A percentile compares a stretch with the other conserved stretches of the same genome.
phyloP scores from a whole-genome alignment of 495 filamentous ascomycete species.

The Mytilinidion resinicola region DNA sequence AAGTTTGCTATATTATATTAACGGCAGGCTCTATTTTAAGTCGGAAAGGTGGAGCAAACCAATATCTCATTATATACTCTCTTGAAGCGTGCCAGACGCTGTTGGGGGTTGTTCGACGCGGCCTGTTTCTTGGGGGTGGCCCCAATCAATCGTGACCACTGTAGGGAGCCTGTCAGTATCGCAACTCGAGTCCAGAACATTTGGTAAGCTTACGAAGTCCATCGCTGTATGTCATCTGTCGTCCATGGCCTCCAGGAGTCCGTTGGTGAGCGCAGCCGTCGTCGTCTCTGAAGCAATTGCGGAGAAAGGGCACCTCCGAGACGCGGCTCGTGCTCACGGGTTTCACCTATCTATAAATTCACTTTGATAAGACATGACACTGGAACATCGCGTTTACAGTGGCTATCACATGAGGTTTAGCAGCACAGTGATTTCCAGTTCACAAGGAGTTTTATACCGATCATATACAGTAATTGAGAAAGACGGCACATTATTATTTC shows the following conservation, averaged over 20 bases:
- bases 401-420: too few species aligned
- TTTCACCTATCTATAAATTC: too few species aligned
- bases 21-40: neutral
- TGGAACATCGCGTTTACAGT: too few species aligned
- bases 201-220: conserved; percentile 17
- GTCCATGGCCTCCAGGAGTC: neutral
- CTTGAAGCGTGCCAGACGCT: conserved; percentile 85
- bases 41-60: conserved; percentile 44
- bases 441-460: too few species aligned
- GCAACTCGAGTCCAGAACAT: neutral
- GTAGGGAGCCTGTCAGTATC: neutral
- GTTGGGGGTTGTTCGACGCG: conserved; percentile 66
- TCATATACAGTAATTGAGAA: too few species aligned
- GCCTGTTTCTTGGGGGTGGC: conserved; percentile 57
- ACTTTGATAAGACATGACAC: too few species aligned
- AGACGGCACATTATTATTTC: too few species aligned
- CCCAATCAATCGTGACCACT: conserved; percentile 90
- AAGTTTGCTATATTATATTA: conserved; percentile 58
- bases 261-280: too few species aligned
- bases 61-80: conserved; percentile 77
- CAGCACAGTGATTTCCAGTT: too few species aligned
- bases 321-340: too few species aligned
- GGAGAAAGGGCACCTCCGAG: too few species aligned
- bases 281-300: too few species aligned
- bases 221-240: conserved; percentile 2